Percentiles rank a stretch among this genome's conserved stretches.
phyloP scores from a whole-genome alignment of 208 protist genomes.

The Crithidia sp. region DNA sequence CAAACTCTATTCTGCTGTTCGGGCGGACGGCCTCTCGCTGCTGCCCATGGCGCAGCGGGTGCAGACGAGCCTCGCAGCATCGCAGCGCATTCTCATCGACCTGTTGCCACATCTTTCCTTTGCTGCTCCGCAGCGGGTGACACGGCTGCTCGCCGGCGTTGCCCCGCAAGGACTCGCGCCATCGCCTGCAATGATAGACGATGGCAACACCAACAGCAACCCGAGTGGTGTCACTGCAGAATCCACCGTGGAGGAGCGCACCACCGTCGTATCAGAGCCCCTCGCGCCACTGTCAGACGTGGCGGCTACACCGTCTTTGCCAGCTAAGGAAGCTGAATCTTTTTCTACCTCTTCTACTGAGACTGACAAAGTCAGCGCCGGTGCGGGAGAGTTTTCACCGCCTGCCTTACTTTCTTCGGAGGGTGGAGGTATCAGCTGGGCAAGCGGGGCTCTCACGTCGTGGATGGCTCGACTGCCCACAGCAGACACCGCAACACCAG shows the following conservation, averaged over 20 bases:
- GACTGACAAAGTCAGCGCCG: too few species aligned
- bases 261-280: slow-evolving; percentile 17
- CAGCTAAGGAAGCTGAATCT: background rate
- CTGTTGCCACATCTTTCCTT: background rate
- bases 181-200: too few species aligned
- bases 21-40: background rate
- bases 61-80: slow-evolving; percentile 7
- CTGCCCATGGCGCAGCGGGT: background rate
- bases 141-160: background rate
- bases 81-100: background rate
- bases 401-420: background rate
- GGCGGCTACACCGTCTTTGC: background rate
- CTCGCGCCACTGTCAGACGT: slow-evolving; percentile 8
- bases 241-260: slow-evolving; percentile 29
- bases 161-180: background rate
- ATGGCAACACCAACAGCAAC: background rate
- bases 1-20: slow-evolving; percentile 10
- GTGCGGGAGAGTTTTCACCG: too few species aligned
- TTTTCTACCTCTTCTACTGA: too few species aligned
- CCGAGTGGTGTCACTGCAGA: slow-evolving; percentile 1
- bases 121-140: background rate
- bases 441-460: background rate
- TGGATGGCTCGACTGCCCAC: slow-evolving; percentile 12
- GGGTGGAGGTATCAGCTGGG: background rate
- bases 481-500: background rate